Percentiles rank a stretch among this genome's conserved stretches.
These are phyloP conservation scores for Myxozyma mucilagina DNA, from an alignment of 805 yeast species.

Conservation along the genomic window DNA sequence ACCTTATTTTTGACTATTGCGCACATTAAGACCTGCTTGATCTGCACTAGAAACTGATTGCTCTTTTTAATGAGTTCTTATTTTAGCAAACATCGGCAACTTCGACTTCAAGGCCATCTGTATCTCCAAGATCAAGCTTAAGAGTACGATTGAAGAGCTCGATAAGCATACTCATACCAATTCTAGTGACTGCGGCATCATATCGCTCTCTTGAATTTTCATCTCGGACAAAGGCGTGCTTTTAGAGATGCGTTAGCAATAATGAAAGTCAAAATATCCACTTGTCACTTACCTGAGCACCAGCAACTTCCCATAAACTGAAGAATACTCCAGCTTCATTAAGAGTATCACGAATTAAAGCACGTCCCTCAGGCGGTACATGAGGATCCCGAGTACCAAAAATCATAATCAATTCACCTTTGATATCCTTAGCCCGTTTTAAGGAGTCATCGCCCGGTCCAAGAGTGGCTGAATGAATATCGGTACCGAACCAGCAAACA, in stretches of 20 bases:
- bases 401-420: slow-evolving; percentile 57
- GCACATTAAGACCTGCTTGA: neutral
- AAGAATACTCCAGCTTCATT: slow-evolving; percentile 61
- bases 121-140: slow-evolving; percentile 65
- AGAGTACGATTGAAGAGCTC: slow-evolving; percentile 72
- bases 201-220: slow-evolving; percentile 78
- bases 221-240: slow-evolving; percentile 81
- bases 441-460: slow-evolving; percentile 74
- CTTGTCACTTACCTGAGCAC: slow-evolving; percentile 47
- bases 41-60: neutral
- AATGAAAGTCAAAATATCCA: neutral
- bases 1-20: neutral
- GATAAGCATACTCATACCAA: slow-evolving; percentile 64
- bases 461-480: slow-evolving; percentile 66
- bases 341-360: slow-evolving; percentile 61
- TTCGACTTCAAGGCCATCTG: slow-evolving; percentile 51
- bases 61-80: neutral
- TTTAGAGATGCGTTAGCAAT: slow-evolving; percentile 35
- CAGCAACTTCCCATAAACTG: slow-evolving; percentile 72
- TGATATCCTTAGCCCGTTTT: slow-evolving; percentile 53
- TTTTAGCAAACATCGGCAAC: slow-evolving; percentile 65
- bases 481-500: slow-evolving; percentile 79
- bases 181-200: slow-evolving; percentile 72
- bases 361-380: slow-evolving; percentile 77
- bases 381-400: slow-evolving; percentile 77